A percentile compares a stretch with the other conserved stretches of the same genome.
Evolutionary conservation across 495 filamentous ascomycete genomes (phyloP).

Genomic region (Penicillium chermesinum): DNA sequence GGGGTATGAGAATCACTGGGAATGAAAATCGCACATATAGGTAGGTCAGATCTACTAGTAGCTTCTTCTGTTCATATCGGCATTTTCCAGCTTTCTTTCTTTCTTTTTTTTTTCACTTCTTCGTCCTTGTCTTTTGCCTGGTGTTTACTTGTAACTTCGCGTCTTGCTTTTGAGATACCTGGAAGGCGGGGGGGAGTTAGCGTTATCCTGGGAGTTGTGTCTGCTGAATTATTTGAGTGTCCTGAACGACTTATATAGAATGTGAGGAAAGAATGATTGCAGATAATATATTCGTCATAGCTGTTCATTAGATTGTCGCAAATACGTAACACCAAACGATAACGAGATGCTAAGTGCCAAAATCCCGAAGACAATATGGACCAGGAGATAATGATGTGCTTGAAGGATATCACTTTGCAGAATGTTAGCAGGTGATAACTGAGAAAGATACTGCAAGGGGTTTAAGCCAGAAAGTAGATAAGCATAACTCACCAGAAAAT

Average conservation of each 20-base stretch:
- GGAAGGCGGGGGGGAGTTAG: neutral
- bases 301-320: neutral
- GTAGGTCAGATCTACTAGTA: neutral
- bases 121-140: too few relatives aligned
- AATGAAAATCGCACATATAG: neutral
- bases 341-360: neutral
- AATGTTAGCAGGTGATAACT: neutral
- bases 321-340: neutral
- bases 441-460: slow-evolving; percentile 21
- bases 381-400: neutral
- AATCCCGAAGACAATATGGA: neutral
- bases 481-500: slow-evolving; percentile 78
- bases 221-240: too few relatives aligned
- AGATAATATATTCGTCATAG: neutral
- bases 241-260: too few relatives aligned
- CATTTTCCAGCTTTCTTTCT: neutral
- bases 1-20: slow-evolving; percentile 13
- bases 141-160: too few relatives aligned
- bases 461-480: too few relatives aligned
- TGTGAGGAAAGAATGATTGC: neutral
- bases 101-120: neutral
- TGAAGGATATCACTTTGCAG: neutral
- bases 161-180: neutral
- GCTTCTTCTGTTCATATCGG: neutral
- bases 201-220: too few relatives aligned